These are phyloP conservation scores for Phytophthora fragariaefolia DNA, from an alignment of 352 stramenopile species.

Conservation along the genomic window DNA sequence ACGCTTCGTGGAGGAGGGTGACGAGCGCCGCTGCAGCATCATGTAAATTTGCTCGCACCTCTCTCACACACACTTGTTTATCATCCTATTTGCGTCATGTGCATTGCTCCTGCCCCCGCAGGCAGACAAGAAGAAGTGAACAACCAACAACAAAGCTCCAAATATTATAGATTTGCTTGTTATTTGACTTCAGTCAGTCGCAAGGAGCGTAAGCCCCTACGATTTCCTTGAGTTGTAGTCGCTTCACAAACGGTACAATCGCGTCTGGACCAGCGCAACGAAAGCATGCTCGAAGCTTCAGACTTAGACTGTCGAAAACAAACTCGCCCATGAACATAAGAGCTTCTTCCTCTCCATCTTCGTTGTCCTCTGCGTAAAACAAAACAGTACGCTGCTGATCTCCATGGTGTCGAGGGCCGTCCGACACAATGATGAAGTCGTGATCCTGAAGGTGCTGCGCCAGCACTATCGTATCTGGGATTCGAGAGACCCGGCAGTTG, in stretches of 20 bases:
- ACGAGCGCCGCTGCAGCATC: constrained; percentile 82
- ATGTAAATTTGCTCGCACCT: constrained; percentile 64
- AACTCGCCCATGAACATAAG: constrained; percentile 75
- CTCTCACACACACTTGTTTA: constrained; percentile 4
- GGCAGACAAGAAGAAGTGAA: constrained; percentile 28
- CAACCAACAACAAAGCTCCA: constrained; percentile 36
- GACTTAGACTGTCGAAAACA: constrained; percentile 70
- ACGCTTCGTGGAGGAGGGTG: constrained; percentile 83
- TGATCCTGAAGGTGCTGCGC: constrained; percentile 53
- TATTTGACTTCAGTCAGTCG: constrained; percentile 38
- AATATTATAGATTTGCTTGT: constrained; percentile 47
- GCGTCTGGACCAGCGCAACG: constrained; percentile 57
- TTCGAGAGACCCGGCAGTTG: constrained; percentile 61
- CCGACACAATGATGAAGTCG: constrained; percentile 58
- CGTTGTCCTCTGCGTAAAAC: constrained; percentile 51
- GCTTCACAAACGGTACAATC: constrained; percentile 73
- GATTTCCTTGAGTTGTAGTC: constrained; percentile 78
- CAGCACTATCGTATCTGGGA: constrained; percentile 50
- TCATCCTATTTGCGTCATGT: constrained; percentile 22
- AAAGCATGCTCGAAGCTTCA: constrained; percentile 73
- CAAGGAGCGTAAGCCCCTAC: constrained; percentile 71
- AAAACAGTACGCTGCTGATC: constrained; percentile 54
- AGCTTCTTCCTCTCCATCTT: constrained; percentile 8
- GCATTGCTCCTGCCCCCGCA: constrained; percentile 20
- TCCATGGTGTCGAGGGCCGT: constrained; percentile 41